Percentiles rank a stretch among this genome's conserved stretches.
These are phyloP conservation scores for Tetradesmus obliquus DNA, from an alignment of 139 green algal genomes.

Conservation along the genomic window DNA sequence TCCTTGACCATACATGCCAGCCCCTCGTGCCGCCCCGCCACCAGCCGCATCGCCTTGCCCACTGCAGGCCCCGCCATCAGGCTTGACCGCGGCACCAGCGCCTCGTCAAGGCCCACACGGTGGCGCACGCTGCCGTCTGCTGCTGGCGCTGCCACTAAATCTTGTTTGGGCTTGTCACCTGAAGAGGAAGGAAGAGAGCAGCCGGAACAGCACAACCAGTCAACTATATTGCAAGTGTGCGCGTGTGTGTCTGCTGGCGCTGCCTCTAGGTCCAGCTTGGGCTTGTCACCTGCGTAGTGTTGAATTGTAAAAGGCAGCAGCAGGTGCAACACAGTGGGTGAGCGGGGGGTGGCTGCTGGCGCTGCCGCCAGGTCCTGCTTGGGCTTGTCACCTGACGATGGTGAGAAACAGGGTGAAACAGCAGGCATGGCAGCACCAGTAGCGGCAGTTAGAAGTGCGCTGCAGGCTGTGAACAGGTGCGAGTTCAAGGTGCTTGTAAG, in stretches of 20 bases:
- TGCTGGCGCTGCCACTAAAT: conserved; percentile 69
- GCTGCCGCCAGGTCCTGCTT: conserved; percentile 68
- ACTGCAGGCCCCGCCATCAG: conserved; percentile 37
- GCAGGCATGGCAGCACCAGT: background rate
- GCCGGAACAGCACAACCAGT: background rate
- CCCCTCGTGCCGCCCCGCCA: conserved; percentile 68
- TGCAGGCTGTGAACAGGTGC: background rate
- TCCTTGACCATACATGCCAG: conserved; percentile 67
- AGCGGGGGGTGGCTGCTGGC: conserved; percentile 34
- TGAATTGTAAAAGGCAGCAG: background rate
- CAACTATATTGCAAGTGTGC: background rate
- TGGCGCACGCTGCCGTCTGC: conserved; percentile 67
- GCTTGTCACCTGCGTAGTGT: background rate
- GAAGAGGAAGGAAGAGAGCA: background rate
- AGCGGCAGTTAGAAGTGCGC: background rate
- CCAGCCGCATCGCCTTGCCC: conserved; percentile 68
- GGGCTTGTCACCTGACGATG: conserved; percentile 55
- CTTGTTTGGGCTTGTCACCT: conserved; percentile 60
- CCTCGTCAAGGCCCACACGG: conserved; percentile 73
- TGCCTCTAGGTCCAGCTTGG: background rate
- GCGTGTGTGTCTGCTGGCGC: background rate
- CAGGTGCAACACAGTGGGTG: too few relatives aligned
- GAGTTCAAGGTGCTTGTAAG: too few relatives aligned
- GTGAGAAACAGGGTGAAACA: background rate
- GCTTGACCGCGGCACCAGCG: conserved; percentile 64